Base-by-base conservation (phyloP, 208 protist species). In the Leishmania arabica region DNA sequence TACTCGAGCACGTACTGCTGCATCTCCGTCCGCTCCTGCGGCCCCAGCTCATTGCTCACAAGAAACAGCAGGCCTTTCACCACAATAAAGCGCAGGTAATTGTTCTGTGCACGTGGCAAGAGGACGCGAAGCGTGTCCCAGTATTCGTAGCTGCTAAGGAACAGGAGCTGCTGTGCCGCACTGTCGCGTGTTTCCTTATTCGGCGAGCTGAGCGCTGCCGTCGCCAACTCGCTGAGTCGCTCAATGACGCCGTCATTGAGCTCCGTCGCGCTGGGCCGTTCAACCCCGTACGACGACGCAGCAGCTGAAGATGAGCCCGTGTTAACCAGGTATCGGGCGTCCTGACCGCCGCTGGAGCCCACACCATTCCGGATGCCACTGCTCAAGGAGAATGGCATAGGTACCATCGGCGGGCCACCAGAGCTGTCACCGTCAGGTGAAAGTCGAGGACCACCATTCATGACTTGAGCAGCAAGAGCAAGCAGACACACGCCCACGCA, bases 11-110 rank as follows among this genome's bases (percentile, higher is more conserved):
- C 83, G 81, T 91, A 92, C 53, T 80, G 71, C 75, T 93, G 88
- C 83, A 95, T 90, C 54, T 95, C 88, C 15, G 82, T 81, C 27
- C 95, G 86, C 84, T 97, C 93, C 54, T 93, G 86, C 40, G 95
- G 92, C 4, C 93, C 95, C 24, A 97, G 76, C 78, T 97, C 95
- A 82, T 97, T 97, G 77, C 83, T 92, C 78, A 97, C 95, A 42
- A 97, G 88, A 74, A 96, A 97, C 49, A 90, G 85, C 56, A 95
- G 91, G 31, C 91, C 93, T 84, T 97, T 97, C 40, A 84, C 84
- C 31, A 93, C 82, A n/a, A 97, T 87, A 76, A 96, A 97, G 31
- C 89, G 95, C 60, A 96, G 81, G 62, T 95, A 95, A 65, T 96
- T 95, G 74, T 87, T 93, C 65, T 81, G 69, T 21, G 72, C 85